Conservation (phyloP, 2,329 filamentous ascomycete species). For the Aspergillus aculeatinus region DNA sequence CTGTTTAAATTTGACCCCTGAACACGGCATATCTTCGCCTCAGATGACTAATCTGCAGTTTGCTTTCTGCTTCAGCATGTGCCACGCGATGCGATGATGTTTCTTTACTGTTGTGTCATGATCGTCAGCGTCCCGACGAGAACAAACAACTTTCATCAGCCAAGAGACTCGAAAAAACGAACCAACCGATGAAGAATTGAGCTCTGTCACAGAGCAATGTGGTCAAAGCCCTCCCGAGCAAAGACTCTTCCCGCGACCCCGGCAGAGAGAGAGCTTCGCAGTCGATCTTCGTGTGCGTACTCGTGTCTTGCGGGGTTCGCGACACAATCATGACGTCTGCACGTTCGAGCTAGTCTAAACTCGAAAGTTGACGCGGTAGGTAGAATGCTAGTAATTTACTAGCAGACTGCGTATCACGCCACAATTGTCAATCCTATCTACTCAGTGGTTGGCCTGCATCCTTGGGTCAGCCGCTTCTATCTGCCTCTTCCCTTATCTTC, state of each 20-base stretch:
- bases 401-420: not conserved
- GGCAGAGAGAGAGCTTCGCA: not conserved
- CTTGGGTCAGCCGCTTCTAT: too few species aligned
- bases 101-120: not conserved
- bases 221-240: not conserved
- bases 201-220: not conserved
- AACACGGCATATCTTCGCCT: not conserved
- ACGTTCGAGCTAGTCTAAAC: constrained; percentile 1
- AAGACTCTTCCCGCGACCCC: not conserved
- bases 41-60: not conserved
- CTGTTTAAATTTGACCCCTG: not conserved
- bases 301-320: constrained; percentile 2
- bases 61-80: too few species aligned
- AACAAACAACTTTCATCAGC: not conserved
- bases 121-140: not conserved
- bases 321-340: constrained; percentile 6
- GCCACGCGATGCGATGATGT: not conserved
- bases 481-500: not conserved
- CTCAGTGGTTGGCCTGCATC: not conserved
- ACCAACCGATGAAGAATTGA: not conserved
- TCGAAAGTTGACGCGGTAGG: not conserved
- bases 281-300: constrained; percentile 1
- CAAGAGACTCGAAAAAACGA: not conserved
- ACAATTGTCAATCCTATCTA: not conserved
- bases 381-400: not conserved